These are phyloP conservation scores for Pichia sp. DNA, from an alignment of 1,139 yeast genomes.

Conservation along the genomic window DNA sequence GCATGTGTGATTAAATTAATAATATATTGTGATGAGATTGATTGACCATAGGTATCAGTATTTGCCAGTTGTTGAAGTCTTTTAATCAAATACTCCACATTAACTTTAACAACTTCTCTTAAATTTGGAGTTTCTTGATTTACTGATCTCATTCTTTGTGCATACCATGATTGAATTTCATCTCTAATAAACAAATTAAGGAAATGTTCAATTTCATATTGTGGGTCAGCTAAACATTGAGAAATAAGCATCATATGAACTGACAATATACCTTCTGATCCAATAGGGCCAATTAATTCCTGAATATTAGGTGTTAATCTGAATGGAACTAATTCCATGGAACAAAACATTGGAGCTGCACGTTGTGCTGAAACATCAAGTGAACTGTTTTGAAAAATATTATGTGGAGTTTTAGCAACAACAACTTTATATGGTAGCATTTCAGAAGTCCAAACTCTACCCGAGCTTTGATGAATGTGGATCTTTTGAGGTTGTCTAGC, in stretches of 20 bases:
- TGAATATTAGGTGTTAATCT: slow-evolving; percentile 94
- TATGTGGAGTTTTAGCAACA: slow-evolving; percentile 38
- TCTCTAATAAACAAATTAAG: slow-evolving; percentile 89
- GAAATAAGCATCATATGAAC: slow-evolving; percentile 83
- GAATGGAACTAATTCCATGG: slow-evolving; percentile 94
- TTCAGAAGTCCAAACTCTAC: slow-evolving; percentile 90
- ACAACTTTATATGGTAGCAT: slow-evolving; percentile 87
- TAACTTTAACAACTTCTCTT: slow-evolving; percentile 79
- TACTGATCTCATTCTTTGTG: slow-evolving; percentile 69
- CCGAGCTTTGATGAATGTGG: slow-evolving; percentile 72
- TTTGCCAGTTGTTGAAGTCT: slow-evolving; percentile 67
- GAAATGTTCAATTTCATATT: slow-evolving; percentile 80
- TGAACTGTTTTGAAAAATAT: slow-evolving; percentile 47
- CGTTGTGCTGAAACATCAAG: slow-evolving; percentile 53
- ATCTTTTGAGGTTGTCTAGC: slow-evolving; percentile 93
- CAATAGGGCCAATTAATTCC: slow-evolving; percentile 85
- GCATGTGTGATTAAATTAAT: slow-evolving; percentile 91
- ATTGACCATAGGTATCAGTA: slow-evolving; percentile 44
- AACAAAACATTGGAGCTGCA: slow-evolving; percentile 82
- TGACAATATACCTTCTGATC: slow-evolving; percentile 85
- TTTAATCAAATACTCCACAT: slow-evolving; percentile 80
- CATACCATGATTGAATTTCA: slow-evolving; percentile 90
- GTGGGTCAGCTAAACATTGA: slow-evolving; percentile 83
- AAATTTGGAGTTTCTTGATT: slow-evolving; percentile 68
- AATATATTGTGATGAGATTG: slow-evolving; percentile 88